Conservation (phyloP, 2,329 filamentous ascomycete species). For the Tolypocladium amazonense region DNA sequence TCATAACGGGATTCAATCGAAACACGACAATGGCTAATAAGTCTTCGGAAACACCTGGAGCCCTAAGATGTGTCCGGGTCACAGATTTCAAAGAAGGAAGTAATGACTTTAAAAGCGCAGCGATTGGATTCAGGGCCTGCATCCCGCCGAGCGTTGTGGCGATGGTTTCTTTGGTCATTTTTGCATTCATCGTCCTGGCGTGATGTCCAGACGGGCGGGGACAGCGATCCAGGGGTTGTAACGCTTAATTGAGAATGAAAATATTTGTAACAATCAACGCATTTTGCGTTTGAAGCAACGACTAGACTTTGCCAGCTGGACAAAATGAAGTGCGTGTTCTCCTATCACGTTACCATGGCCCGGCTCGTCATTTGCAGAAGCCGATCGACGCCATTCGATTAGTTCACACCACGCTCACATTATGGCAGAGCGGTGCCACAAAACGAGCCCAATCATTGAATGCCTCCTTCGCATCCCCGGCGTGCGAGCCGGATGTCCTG, state of each 20-base stretch:
- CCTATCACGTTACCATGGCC: neutral
- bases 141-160: too few species aligned
- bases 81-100: neutral
- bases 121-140: neutral
- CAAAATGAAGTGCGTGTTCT: neutral
- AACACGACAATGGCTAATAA: too few species aligned
- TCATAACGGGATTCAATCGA: too few species aligned
- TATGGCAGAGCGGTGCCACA: neutral
- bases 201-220: too few species aligned
- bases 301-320: neutral
- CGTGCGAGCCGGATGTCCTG: neutral
- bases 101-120: neutral
- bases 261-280: neutral
- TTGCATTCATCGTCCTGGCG: neutral
- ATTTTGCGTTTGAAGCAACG: neutral
- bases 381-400: neutral
- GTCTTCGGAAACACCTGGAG: too few species aligned
- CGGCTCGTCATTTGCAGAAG: neutral
- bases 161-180: too few species aligned
- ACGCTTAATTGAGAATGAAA: too few species aligned
- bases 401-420: neutral
- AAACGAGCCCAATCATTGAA: neutral
- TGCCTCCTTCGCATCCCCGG: neutral
- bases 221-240: neutral
- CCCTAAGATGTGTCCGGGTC: neutral